phyloP scores from a whole-genome alignment of 768 basidiomycete species.

The Mycena haematopus region DNA sequence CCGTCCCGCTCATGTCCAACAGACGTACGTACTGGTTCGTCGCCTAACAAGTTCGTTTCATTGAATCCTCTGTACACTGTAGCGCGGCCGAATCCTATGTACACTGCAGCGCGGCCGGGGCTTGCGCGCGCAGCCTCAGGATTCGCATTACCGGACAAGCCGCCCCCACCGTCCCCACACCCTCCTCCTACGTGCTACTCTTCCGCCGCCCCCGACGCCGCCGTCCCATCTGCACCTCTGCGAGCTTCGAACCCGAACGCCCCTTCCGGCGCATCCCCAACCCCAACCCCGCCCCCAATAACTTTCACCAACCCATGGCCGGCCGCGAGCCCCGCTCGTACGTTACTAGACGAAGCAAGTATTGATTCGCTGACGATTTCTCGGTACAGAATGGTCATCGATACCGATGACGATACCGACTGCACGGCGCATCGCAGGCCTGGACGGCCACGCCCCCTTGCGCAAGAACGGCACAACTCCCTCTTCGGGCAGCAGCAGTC shows the following conservation, averaged over 20 bases:
- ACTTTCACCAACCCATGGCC: no score
- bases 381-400: no score
- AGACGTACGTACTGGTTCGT: conserved; percentile 8
- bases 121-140: neutral
- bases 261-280: conserved; percentile 1
- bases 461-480: neutral
- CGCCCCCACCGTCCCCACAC: neutral
- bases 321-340: conserved; percentile 11
- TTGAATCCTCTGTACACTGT: no score
- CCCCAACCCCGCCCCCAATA: neutral
- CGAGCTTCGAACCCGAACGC: neutral
- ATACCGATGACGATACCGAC: neutral
- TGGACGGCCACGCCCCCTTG: conserved; percentile 4
- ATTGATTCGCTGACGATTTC: no score
- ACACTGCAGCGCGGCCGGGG: conserved; percentile 1
- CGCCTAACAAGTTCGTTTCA: no score
- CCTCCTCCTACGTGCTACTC: no score
- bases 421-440: neutral
- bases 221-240: neutral
- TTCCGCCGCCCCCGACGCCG: neutral
- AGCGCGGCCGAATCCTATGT: no score
- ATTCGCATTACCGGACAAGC: conserved; percentile 8
- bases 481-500: neutral
- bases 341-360: neutral
- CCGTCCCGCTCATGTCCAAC: conserved; percentile 3